A percentile compares a stretch with the other conserved stretches of the same genome.
Conservation (phyloP, 805 yeast species). For the Phaffomyces opuntiae region DNA sequence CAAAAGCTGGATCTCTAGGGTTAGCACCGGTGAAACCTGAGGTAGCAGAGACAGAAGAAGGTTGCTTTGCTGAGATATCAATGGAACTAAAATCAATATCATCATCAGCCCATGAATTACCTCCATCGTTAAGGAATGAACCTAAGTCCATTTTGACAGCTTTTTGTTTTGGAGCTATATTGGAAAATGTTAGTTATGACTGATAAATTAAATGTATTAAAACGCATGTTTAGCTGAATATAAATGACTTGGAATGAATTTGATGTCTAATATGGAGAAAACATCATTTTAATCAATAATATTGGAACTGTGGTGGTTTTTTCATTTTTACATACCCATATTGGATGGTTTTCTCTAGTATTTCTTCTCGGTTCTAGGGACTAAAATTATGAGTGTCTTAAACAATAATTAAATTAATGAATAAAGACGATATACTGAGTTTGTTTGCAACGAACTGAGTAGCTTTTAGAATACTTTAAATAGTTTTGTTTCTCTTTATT, state of each 20-base stretch:
- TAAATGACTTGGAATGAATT: no score
- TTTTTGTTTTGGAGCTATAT: conserved; percentile 57
- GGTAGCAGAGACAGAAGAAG: conserved; percentile 17
- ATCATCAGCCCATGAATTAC: conserved; percentile 81
- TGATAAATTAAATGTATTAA: neutral
- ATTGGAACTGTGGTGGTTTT: no score
- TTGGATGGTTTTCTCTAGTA: neutral
- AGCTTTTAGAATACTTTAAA: neutral
- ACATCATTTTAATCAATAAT: no score
- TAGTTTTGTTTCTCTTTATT: neutral
- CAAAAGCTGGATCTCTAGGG: conserved; percentile 32
- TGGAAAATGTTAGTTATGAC: conserved; percentile 11
- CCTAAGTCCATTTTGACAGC: conserved; percentile 77
- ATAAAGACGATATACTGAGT: neutral
- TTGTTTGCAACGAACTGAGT: no score
- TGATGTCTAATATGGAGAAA: no score
- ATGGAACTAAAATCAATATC: conserved; percentile 67
- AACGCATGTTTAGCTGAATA: no score
- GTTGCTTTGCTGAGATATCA: conserved; percentile 32
- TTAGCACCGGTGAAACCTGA: conserved; percentile 26
- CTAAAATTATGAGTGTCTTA: neutral
- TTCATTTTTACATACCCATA: conserved; percentile 6
- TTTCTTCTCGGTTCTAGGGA: neutral
- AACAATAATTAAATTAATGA: neutral
- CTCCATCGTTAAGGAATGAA: conserved; percentile 77